Evolutionary conservation across 208 protist species (phyloP), one percentile per base, ranked within the genome.

Genomic region (Endotrypanum monterogeii): DNA sequence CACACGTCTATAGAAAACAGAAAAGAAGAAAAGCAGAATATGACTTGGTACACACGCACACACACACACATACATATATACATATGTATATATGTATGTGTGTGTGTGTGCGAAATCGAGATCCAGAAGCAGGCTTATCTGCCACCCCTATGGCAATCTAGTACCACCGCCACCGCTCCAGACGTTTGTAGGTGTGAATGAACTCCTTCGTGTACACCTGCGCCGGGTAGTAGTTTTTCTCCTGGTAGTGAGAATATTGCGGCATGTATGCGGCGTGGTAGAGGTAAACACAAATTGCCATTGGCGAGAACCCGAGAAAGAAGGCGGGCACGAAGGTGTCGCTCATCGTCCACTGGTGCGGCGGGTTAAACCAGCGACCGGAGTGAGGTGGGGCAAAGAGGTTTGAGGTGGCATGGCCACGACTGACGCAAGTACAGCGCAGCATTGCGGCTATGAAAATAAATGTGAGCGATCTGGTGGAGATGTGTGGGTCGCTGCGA

Each of bases 201-300:
- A 97, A 97, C 80, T 97, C 91, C 82, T 97, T 97, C 65, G 90
- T 95, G 78, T 97, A 97, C 35, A 88, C 85, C 78, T 95, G 93
- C 0, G 89, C 76, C 4, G 91, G 89, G 84, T 97, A 97, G 87
- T 97, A 97, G 80, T 97, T 89, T 83, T 95, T 89, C 62, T 97
- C 91, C 83, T 97, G 93, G 79, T 81, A 97, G 80, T 96, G 91
- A 0, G 93, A 97, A 83, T 92, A 97, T 72, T 95, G 90, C 41
- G 93, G 91, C 89, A 94, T 94, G 79, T 97, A 97, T 25, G 85
- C 89, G 50, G 89, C 85, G 74, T 95, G 88, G 78, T 97, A 97
- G 41, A 97, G 85, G 73, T 95, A 94, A 32, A 95, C 80, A 18
- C 55, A 41, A 65, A 95, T 90, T 14, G 78, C 88, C 90, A 94